Base-by-base conservation (phyloP, 2,329 filamentous ascomycete species). In the Fusarium tanahbumbuense region DNA sequence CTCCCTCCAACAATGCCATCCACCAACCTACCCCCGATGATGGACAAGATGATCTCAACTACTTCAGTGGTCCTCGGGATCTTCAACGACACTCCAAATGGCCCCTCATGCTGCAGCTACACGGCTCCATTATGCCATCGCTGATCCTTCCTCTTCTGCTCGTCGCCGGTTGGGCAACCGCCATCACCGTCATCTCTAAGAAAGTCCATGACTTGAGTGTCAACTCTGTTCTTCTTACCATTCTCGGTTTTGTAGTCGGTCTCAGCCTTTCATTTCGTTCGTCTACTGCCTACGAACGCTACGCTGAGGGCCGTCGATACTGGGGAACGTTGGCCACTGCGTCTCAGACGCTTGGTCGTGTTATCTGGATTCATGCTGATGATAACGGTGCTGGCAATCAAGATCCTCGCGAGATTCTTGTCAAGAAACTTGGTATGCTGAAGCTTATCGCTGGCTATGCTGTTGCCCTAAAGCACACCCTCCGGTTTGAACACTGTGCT, bases 341-440 rank as follows among this genome's bases (percentile, higher is more conserved):
- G 74, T 81, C 85, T 75, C 83, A 93, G 81, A 82, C 89, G 76
- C 84, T 97, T 70, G 92, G 88, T 72, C 89, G 94, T 20, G 85
- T 92, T 8, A 92, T 96, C 77, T 98, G 94, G 94, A 85, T 97
- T 22, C 92, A 97, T 74, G 84, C 88, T 4, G 91, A 76, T 83
- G 91, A 71, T 83, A 85, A 23, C 82, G 87, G 45, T 53, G 83
- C 28, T 83, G 87, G 41, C 55, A 83, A 63, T 11, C 23, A 54
- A 6, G 80, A 82, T 16, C 83, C 85, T n/a, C 92, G 92, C 73
- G 84, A 91, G 45, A 89, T 92, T 71, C 74, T 94, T 2, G 82
- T 95, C 8, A 86, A 83, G 56, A 95, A 94, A 79, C 76, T 93
- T 82, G 89, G 89, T 9, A 89, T 89, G 9, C 86, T 96, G 78